Evolutionary conservation across 2,329 filamentous ascomycete species (phyloP).

Genomic region (Claviceps quebecensis): DNA sequence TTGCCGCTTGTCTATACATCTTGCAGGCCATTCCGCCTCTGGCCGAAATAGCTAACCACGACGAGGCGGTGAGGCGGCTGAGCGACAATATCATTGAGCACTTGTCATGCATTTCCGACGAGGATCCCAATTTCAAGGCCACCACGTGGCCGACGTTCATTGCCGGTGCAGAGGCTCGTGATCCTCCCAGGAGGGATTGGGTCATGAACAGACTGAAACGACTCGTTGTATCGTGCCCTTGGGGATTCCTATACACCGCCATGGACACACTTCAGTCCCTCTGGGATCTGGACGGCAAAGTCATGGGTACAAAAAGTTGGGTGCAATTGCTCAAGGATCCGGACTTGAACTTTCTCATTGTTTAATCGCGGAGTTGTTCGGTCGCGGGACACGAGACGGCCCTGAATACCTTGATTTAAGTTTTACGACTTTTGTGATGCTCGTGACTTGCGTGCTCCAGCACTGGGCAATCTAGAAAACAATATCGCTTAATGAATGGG

Average conservation of each 20-base stretch:
- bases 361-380: conserved; percentile 12
- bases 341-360: conserved; percentile 29
- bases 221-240: conserved; percentile 27
- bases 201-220: conserved; percentile 30
- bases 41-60: conserved; percentile 12
- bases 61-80: conserved; percentile 19
- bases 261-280: conserved; percentile 30
- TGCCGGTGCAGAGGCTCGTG: conserved; percentile 35
- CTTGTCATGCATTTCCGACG: conserved; percentile 30
- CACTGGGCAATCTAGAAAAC: no score
- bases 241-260: conserved; percentile 35
- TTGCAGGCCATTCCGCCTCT: conserved; percentile 23
- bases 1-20: conserved; percentile 32
- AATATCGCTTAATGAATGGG: no score
- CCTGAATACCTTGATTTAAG: no score
- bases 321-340: conserved; percentile 28
- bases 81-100: conserved; percentile 32
- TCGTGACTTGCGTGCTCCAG: no score
- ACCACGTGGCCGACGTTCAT: conserved; percentile 44
- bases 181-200: conserved; percentile 29
- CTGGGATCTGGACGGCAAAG: conserved; percentile 25
- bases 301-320: conserved; percentile 22
- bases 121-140: conserved; percentile 40
- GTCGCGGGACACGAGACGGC: no score
- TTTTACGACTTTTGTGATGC: no score